A percentile compares a stretch with the other conserved stretches of the same genome.
Evolutionary conservation across 2,329 filamentous ascomycete species (phyloP).

Genomic region (Scedosporium aurantiacum): DNA sequence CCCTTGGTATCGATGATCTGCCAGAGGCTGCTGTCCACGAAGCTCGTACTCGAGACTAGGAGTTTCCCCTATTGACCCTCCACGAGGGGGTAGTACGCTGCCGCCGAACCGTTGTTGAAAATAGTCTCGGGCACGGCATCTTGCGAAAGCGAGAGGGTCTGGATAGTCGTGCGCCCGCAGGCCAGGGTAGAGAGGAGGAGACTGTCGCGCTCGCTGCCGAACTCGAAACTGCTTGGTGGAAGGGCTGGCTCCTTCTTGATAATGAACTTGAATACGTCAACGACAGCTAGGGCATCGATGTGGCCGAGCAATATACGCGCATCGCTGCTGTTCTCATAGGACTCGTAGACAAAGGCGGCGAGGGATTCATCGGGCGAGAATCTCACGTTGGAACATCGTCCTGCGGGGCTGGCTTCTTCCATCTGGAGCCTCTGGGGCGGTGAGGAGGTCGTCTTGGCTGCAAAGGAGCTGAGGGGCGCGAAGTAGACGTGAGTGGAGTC

Average conservation of each 20-base stretch:
- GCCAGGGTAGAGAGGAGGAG: constrained; percentile 23
- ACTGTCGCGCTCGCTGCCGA: constrained; percentile 20
- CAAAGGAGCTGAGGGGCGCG: constrained; percentile 22
- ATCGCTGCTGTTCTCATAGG: constrained; percentile 15
- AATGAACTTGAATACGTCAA: constrained; percentile 18
- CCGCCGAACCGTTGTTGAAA: constrained; percentile 17
- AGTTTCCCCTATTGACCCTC: constrained; percentile 17
- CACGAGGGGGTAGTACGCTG: constrained; percentile 17
- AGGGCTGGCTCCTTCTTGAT: constrained; percentile 17
- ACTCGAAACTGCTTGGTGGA: constrained; percentile 22
- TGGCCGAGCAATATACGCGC: constrained; percentile 20
- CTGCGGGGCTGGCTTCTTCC: constrained; percentile 8
- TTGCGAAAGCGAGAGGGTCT: constrained; percentile 17
- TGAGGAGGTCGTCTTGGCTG: constrained; percentile 8
- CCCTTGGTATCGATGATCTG: constrained; percentile 18
- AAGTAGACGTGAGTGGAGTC: constrained; percentile 19
- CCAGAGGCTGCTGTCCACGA: constrained; percentile 27
- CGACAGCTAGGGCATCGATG: constrained; percentile 15
- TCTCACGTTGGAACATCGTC: constrained; percentile 15
- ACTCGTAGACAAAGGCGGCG: constrained; percentile 22
- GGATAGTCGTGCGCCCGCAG: constrained; percentile 22
- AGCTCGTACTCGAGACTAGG: constrained; percentile 24
- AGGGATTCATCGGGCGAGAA: constrained; percentile 25
- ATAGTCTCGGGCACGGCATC: constrained; percentile 17
- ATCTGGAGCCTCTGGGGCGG: constrained; percentile 15